Base-by-base conservation (phyloP, 2,329 filamentous ascomycete species). In the Pseudodiploospora longispora region DNA sequence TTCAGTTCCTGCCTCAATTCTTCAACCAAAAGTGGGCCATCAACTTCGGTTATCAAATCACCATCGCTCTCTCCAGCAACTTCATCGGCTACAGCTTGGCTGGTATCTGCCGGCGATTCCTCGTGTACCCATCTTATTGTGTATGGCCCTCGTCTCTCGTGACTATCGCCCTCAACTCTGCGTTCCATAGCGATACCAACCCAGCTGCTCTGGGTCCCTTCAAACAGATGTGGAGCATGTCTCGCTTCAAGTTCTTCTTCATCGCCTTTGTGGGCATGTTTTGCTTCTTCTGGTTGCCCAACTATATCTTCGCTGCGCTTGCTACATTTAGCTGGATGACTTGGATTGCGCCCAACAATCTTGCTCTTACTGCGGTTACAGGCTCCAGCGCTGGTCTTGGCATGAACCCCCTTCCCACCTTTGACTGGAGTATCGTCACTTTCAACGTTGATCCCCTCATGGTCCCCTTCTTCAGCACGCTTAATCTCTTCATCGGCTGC, bases 1-100 rank as follows among this genome's bases (percentile, higher is more conserved):
- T 66, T 2, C 73, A 76, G 44, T 55, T 66, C 30, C 55, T 76
- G 28, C 68, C 68, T 1, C 60, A 63, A 36, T 77, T 68, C 53
- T 76, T 75, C 55, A 69, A 75, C 51, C 72, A 76, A 52, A 53
- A 57, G 0, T 76, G 70, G 45, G 72, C 71, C 2, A 63, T 64
- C 10, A 64, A 61, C 38, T 70, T 74, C 35, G 60, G 59, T 1
- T 78, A 76, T 52, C 72, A 76, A 52, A 66, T 76, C 10, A 54
- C 72, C 9, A 65, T 77, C 32, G 67, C 63, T 0, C 56, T 78
- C 6, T 69, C 68, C 0, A 75, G 72, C 31, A 74, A 76, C 54
- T 72, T 75, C 39, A 71, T 78, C 30, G 75, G 75, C 12, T 78
- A 76, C 43, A 75, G 75, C 1, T 60, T 78, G 34, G 74, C 75